phyloP scores from a whole-genome alignment of 345 rosid genomes.

The Excoecaria agallocha region DNA sequence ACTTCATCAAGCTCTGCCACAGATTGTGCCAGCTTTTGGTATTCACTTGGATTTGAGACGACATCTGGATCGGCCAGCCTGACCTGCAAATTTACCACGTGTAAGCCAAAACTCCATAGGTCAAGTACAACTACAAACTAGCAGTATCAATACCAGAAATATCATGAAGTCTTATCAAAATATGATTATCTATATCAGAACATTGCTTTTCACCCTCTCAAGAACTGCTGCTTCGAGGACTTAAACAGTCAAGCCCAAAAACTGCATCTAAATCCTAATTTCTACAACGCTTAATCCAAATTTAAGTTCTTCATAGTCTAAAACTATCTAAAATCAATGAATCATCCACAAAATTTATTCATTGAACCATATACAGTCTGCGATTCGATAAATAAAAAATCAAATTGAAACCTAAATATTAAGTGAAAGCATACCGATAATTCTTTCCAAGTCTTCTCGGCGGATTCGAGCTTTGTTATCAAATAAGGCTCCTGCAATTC shows the following conservation, averaged over 20 bases:
- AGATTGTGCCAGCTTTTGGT: slow-evolving; percentile 85
- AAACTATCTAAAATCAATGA: neutral
- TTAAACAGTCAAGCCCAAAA: neutral
- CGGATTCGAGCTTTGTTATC: slow-evolving; percentile 79
- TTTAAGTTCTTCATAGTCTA: neutral
- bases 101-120: slow-evolving; percentile 7
- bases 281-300: neutral
- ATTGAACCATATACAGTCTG: neutral
- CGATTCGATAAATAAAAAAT: neutral
- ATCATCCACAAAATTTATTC: neutral
- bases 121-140: neutral
- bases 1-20: slow-evolving; percentile 90
- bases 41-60: slow-evolving; percentile 70
- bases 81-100: slow-evolving; percentile 38
- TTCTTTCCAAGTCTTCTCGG: slow-evolving; percentile 95
- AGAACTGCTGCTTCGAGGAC: neutral
- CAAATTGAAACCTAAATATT: neutral
- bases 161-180: neutral
- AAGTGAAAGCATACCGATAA: slow-evolving; percentile 53
- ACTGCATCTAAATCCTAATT: neutral
- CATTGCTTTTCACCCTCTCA: neutral
- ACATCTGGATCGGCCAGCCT: slow-evolving; percentile 93
- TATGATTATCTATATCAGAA: neutral
- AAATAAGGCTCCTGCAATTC: slow-evolving; percentile 71
- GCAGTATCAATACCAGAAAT: neutral